Conservation (phyloP, 2,329 filamentous ascomycete genomes). For the Calonectria hongkongensis region DNA sequence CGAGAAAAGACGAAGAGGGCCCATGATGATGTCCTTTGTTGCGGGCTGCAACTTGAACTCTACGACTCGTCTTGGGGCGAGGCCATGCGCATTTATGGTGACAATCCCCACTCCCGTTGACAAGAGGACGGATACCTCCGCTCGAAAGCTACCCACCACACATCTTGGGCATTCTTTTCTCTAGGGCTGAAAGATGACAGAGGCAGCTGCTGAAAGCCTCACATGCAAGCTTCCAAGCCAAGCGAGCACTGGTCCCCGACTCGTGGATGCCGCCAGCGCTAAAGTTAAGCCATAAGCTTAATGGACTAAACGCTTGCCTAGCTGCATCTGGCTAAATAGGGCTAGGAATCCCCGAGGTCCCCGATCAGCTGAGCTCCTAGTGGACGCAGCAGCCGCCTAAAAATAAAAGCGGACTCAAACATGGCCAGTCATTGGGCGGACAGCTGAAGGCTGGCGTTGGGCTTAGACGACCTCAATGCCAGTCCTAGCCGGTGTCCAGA, state of each 20-base stretch:
- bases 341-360: constrained; percentile 9
- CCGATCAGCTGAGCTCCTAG: constrained; percentile 4
- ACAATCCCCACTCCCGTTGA: neutral
- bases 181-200: neutral
- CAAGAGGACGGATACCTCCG: neutral
- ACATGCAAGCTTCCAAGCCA: neutral
- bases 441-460: neutral
- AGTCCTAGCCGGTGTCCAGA: neutral
- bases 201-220: neutral
- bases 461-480: neutral
- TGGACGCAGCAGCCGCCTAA: neutral
- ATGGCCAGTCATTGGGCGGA: neutral
- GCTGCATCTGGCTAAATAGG: neutral
- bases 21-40: constrained; percentile 1
- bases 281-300: constrained; percentile 16
- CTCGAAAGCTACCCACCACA: neutral
- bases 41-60: neutral
- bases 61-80: neutral
- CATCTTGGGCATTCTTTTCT: neutral
- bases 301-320: neutral
- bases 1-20: neutral
- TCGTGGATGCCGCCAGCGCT: neutral
- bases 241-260: neutral
- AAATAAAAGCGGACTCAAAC: neutral
- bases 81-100: neutral